Evolutionary conservation across 2,329 filamentous ascomycete genomes (phyloP), one percentile per base, ranked within the genome.

Genomic region (Trichophaea hybrida): DNA sequence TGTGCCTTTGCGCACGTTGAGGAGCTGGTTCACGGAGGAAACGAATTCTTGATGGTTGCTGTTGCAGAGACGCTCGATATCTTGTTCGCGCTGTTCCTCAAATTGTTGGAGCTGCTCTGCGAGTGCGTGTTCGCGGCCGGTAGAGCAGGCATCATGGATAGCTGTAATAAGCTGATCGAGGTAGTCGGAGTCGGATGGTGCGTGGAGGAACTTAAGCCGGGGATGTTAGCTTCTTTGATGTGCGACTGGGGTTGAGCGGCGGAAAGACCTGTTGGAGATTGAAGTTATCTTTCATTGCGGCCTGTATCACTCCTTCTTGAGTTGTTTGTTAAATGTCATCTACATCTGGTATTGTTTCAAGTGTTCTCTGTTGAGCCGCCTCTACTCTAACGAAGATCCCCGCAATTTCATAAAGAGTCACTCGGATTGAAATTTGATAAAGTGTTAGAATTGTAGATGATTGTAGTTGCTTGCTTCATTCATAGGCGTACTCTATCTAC

Each of bases 41-140:
- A 97, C 84, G 70, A 98, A 98, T 69, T 96, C 93, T 70, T 97
- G 91, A 69, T 98, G 93, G 69, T 96, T 95, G 8, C 87, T 91
- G 69, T 95, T 83, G 68, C 93, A 95, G 68, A 97, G 94, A 24
- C 82, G 82, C 74, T 98, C 93, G 65, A 98, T 97, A 68, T 97
- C 90, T 12, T 80, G 74, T 72, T 98, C 93, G 62, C 90, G 84
- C 51, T 93, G 87, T 66, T 85, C 83, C 37, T 90, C 87, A 72
- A 95, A 94, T 66, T 84, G 82, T 50, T 83, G 81, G 59, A 94
- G 77, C 62, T 86, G 86, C 68, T 90, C 84, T 53, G 89, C 81
- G 44, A 98, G 78, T 60, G 83, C 81, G 43, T 77, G 78, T 5
- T 84, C 84, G 69, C 86, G 79, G 70, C 86, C 84, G 58, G 86